Evolutionary conservation across 176 grass and related monocot species (phyloP).

Genomic region (Oryza brachyantha): DNA sequence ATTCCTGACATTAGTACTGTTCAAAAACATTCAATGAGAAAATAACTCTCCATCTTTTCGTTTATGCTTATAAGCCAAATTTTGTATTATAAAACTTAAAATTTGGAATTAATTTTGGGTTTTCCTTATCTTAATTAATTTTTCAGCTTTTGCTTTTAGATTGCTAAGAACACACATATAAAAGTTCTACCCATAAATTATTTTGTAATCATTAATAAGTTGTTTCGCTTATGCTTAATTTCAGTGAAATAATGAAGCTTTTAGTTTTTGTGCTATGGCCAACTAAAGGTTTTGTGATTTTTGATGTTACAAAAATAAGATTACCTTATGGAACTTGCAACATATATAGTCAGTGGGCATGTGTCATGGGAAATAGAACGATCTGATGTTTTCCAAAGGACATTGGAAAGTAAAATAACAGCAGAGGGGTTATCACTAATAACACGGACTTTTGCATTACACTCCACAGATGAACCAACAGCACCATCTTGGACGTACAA

Average conservation of each 20-base stretch:
- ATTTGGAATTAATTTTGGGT: no score
- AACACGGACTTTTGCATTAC: conserved; percentile 79
- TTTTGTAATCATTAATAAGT: no score
- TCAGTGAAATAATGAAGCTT: no score
- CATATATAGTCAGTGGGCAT: conserved; percentile 80
- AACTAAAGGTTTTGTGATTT: background rate
- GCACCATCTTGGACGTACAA: conserved; percentile 81
- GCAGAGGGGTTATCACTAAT: conserved; percentile 85
- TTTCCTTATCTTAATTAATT: no score
- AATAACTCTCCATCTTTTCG: no score
- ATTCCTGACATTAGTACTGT: conserved; percentile 67
- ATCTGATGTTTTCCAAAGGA: conserved; percentile 63
- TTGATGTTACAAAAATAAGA: conserved; percentile 9
- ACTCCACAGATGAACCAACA: conserved; percentile 65
- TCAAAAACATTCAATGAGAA: conserved; percentile 21
- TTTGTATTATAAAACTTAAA: no score
- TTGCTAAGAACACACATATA: no score
- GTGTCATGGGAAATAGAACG: conserved; percentile 90
- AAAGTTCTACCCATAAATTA: no score
- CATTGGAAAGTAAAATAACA: conserved; percentile 46
- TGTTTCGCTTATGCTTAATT: no score
- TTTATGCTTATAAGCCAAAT: no score
- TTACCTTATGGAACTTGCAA: conserved; percentile 92
- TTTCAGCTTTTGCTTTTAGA: no score
- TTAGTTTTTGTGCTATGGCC: background rate